These are phyloP conservation scores for Arthrobotrys megalospora DNA, from an alignment of 2,329 filamentous ascomycete species.

Conservation along the genomic window DNA sequence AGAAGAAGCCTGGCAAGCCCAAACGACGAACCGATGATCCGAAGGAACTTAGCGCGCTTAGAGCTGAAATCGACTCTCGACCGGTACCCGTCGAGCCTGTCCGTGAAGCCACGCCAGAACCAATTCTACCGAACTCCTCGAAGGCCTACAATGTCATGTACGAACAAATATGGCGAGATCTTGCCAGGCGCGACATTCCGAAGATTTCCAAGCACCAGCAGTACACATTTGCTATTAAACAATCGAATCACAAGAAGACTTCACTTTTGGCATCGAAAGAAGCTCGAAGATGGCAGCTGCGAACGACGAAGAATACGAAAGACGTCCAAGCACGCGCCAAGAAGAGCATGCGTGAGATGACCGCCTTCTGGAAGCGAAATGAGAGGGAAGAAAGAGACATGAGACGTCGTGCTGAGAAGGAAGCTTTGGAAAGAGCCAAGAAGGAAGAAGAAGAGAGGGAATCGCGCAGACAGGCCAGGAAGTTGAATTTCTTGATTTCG, in stretches of 20 bases:
- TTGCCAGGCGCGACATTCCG: conserved; percentile 91
- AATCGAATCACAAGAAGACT: conserved; percentile 97
- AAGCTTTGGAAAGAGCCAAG: conserved; percentile 95
- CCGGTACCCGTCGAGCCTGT: conserved; percentile 40
- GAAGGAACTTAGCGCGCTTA: conserved; percentile 68
- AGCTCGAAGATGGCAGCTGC: conserved; percentile 94
- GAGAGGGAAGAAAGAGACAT: conserved; percentile 96
- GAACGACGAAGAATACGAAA: conserved; percentile 98
- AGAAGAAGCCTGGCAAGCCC: conserved; percentile 70
- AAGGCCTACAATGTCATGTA: conserved; percentile 98
- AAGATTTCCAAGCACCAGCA: conserved; percentile 92
- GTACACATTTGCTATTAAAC: conserved; percentile 86
- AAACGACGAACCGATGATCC: conserved; percentile 66
- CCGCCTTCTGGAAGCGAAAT: conserved; percentile 99
- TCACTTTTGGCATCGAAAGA: conserved; percentile 97
- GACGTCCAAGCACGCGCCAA: conserved; percentile 97
- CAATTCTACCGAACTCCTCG: conserved; percentile 69
- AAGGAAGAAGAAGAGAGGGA: conserved; percentile 98
- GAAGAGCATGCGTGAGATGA: conserved; percentile 99
- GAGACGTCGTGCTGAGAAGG: conserved; percentile 92
- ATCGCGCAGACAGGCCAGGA: conserved; percentile 96
- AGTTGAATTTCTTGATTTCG: conserved; percentile 99
- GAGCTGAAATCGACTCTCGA: conserved; percentile 74
- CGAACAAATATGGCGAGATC: conserved; percentile 95
- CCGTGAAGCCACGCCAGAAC: conserved; percentile 60